Evolutionary conservation across 139 green algal genomes (phyloP).

Genomic region (Zygnema circumcarinatum): DNA sequence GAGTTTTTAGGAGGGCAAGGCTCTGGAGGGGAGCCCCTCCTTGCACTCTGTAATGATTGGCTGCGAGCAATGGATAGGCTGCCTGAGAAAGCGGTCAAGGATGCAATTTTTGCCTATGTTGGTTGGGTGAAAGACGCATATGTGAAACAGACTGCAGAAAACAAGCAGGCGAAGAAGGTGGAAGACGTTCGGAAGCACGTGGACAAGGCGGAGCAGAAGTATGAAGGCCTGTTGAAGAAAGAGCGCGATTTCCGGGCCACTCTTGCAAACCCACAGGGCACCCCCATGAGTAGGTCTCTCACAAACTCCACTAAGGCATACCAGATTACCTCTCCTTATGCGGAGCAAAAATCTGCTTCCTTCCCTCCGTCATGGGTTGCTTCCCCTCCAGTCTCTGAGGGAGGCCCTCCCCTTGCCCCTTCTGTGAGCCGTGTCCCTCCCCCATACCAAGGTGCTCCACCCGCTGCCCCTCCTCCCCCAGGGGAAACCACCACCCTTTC

Average conservation of each 20-base stretch:
- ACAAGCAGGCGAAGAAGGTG: conserved; percentile 7
- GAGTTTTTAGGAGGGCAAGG: background rate
- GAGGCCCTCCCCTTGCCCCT: background rate
- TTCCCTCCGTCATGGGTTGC: background rate
- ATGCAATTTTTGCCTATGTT: conserved; percentile 12
- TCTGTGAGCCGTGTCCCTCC: background rate
- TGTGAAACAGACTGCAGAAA: conserved; percentile 6
- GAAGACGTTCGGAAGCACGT: conserved; percentile 16
- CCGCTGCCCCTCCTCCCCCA: background rate
- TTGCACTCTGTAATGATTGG: conserved; percentile 27
- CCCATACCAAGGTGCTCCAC: background rate
- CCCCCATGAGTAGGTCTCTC: background rate
- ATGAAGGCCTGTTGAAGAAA: background rate
- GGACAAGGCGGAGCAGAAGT: background rate
- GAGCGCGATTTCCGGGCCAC: background rate
- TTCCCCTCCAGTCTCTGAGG: background rate
- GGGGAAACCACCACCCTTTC: background rate
- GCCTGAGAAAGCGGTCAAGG: conserved; percentile 31
- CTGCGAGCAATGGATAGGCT: conserved; percentile 10
- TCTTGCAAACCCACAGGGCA: background rate
- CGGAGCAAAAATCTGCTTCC: background rate
- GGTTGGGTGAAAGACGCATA: conserved; percentile 17
- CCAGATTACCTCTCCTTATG: background rate
- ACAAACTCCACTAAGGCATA: background rate
- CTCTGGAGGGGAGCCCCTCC: background rate